Base-by-base conservation (phyloP, 345 rosid genomes). In the Brassica juncea region DNA sequence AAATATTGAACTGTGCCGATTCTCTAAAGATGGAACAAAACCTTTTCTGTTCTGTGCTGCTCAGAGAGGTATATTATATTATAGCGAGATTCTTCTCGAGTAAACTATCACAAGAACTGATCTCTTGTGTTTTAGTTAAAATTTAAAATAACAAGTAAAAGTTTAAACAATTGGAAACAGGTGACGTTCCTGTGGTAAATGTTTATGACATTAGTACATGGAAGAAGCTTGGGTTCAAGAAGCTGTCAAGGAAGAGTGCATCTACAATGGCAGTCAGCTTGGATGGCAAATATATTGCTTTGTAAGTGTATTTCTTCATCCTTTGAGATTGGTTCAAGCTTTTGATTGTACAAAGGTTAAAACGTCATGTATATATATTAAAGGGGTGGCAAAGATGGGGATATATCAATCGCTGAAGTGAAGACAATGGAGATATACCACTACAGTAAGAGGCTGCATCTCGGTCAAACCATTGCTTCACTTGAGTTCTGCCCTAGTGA, bases 381-480 rank as follows among this genome's bases (percentile, higher is more conserved):
- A 65, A 92, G 99, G 79, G 99, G 94, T 81, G 94, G 97, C 84
- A 89, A 87, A 83, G 98, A 95, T 73, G 98, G 99, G 66, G 96
- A 92, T 77, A 74, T 95, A 21, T 87, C 92, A 68, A 88, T 91
- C 25, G 96, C 89, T 55, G 91, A 92, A 78, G 86, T 93, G 21
- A 92, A 90, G 86, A 95, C 91, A 72, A 94, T 94, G 99, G 97
- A 89, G 78, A 83, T 92, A 54, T 84, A 84, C 83, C 99, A 95
- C 80, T 86, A 89, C 88, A 95, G 96, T 79, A 92, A 85, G 90
- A 90, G 98, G 89, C 87, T 92, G 66, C 99, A 92, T 76, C 88
- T 83, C 69, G 98, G 98, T 49, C 85, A 92, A 59, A 66, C 84
- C 70, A 88, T 95, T 80, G 82, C 87, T 34, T 84, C 88, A 30